phyloP scores from a whole-genome alignment of 1,284 basidiomycete species.

The Ganoderma multipileum region DNA sequence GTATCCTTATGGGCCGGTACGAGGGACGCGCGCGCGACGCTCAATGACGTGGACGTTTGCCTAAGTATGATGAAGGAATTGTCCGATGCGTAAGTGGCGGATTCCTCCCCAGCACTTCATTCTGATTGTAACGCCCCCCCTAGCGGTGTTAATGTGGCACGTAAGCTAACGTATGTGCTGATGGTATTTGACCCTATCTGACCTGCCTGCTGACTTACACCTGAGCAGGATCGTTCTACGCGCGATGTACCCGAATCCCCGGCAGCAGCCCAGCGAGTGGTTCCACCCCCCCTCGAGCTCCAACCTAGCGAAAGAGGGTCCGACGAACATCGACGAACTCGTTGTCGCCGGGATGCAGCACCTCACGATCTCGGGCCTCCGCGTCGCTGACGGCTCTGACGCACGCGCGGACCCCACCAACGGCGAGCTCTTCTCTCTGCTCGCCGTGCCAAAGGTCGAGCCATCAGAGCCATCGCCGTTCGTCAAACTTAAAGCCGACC shows the following conservation, averaged over 20 bases:
- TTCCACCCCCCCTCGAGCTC: neutral
- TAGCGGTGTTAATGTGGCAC: constrained; percentile 40
- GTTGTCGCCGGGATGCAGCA: neutral
- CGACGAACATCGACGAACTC: constrained; percentile 7
- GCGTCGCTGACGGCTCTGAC: neutral
- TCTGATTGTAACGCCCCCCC: neutral
- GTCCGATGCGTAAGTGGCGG: constrained; percentile 49
- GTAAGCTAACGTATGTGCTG: constrained; percentile 34
- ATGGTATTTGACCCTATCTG: constrained; percentile 37
- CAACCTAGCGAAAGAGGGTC: neutral
- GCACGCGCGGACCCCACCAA: neutral
- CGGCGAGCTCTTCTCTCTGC: neutral
- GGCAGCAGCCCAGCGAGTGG: neutral
- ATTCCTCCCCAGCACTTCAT: constrained; percentile 18
- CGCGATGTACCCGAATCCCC: neutral
- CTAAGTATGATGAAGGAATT: constrained; percentile 57
- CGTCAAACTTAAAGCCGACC: neutral
- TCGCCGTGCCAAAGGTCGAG: neutral
- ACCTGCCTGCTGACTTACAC: neutral
- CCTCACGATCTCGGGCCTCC: neutral
- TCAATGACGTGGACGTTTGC: constrained; percentile 70
- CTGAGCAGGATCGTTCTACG: neutral
- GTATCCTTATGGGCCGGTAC: constrained; percentile 71
- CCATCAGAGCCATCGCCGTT: neutral
- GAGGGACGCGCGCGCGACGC: constrained; percentile 58